Evolutionary conservation across 495 filamentous ascomycete genomes (phyloP).

Genomic region (Antarctomyces pellizariae): DNA sequence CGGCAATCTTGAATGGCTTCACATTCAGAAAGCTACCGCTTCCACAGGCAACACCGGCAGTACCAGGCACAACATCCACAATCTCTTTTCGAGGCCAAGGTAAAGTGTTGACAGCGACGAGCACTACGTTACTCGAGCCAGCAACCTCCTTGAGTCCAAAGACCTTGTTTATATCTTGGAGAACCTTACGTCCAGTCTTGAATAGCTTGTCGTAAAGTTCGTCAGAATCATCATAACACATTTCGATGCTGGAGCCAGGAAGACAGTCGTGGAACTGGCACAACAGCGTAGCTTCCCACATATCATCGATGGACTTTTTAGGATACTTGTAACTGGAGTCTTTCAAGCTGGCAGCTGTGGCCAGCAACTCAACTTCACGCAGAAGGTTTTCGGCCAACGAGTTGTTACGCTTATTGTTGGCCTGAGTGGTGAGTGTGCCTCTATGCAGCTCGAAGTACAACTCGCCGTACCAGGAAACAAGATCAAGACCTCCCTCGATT

Average conservation of each 20-base stretch:
- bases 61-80: constrained; percentile 29
- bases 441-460: constrained; percentile 94
- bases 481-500: constrained; percentile 41
- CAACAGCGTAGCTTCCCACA: constrained; percentile 74
- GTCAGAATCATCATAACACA: constrained; percentile 89
- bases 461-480: constrained; percentile 94
- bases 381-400: constrained; percentile 63
- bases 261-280: constrained; percentile 97
- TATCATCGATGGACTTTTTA: constrained; percentile 68
- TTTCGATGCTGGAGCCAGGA: constrained; percentile 85
- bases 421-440: constrained; percentile 90
- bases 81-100: constrained; percentile 61
- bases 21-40: constrained; percentile 24
- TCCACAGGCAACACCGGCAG: constrained; percentile 24
- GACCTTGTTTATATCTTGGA: constrained; percentile 40
- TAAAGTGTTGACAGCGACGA: constrained; percentile 52
- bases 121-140: constrained; percentile 14
- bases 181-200: constrained; percentile 41
- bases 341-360: constrained; percentile 59
- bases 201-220: constrained; percentile 73
- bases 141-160: constrained; percentile 31
- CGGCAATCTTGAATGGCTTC: constrained; percentile 21
- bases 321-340: constrained; percentile 62
- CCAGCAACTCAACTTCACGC: constrained; percentile 70
- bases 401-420: constrained; percentile 92